Evolutionary conservation across 306 rosid species (phyloP), one percentile per base, ranked within the genome.

Genomic region (Rosa persica): DNA sequence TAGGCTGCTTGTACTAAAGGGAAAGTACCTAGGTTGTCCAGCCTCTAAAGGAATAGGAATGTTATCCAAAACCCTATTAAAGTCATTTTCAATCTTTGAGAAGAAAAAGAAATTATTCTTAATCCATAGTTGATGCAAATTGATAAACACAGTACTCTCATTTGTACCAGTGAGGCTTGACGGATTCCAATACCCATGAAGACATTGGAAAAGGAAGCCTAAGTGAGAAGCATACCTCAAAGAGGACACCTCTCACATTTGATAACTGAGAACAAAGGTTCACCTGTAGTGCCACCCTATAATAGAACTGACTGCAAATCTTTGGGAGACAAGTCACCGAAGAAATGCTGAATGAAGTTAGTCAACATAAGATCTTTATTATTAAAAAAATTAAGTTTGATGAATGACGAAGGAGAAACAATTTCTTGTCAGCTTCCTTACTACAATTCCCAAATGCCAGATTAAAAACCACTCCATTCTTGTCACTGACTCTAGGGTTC

Each of bases 171-270:
- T 69, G 75, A 82, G 86, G 84, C 73, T 80, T 75, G 82, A 84
- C 83, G 84, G 86, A 85, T 75, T 70, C 81, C 67, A 81, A 78
- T 67, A 86, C 82, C 89, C 48, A 19, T 69, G 77, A 69, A 72
- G 74, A 83, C 81, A 71, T 67, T 68, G 92, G 83, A 77, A 83
- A 85, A 78, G 88, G 82, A 82, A 84, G 81, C 95, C 93, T 75
- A 81, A 85, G 93, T 89, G 99, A 95, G 96, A 86, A 87, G 93
- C 96, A 86, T 88, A 89, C 92, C 97, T 90, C 93, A 87, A 82
- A 86, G 92, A 90, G 95, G 92, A 88, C 90, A 86, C 90, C 90
- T 87, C 94, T 86, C 92, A 91, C 93, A 87, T 87, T 88, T 85
- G 90, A 80, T 78, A 86, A 83, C 86, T 60, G 88, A 82, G 82